Base-by-base conservation (phyloP, 352 stramenopile species). In the Globisporangium recalcitrans region DNA sequence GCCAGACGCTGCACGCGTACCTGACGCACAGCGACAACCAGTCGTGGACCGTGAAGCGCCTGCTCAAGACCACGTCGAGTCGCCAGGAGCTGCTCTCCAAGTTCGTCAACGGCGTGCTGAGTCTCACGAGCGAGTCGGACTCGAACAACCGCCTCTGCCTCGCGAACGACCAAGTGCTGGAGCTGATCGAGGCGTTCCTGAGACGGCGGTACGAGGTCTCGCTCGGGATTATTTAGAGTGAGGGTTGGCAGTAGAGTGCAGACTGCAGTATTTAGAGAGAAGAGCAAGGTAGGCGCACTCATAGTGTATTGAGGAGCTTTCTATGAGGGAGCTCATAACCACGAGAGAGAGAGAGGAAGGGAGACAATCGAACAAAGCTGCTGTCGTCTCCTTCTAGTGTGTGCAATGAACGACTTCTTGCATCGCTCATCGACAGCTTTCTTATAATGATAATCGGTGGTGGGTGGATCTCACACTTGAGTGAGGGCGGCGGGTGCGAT, bases 91-190 rank as follows among this genome's bases (percentile, higher is more conserved):
- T 58, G 58, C 47, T 64, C n/a, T 21, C 29, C 10, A 64, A 64
- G 46, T 64, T 64, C 14, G 22, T 58, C n/a, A 64, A 64, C 48
- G 38, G 58, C 19, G 51, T 64, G 8, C 24, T 64, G 60, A 65
- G 51, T 34, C 52, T 53, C 36, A 65, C 60, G 42, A 55, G 29
- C 51, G 51, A 60, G 51, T 61, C 38, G 24, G 38, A 64, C 14
- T 19, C 48, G 22, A 58, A 54, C 27, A 54, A 53, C 22, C 27
- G 49, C 19, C 31, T 61, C 10, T 60, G 42, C 31, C 10, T 42
- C 22, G 38, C 40, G 11, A 61, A 40, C 16, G 60, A 57, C 2
- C 42, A 56, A 13, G 60, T 61, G 21, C 47, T 53, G 40, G 22
- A 61, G 26, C 21, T 69, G 36, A 19, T 69, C 11, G 58, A 69